A percentile compares a stretch with the other conserved stretches of the same genome.
These are phyloP conservation scores for Globisporangium ultimum DNA, from an alignment of 352 stramenopile species.

Conservation along the genomic window DNA sequence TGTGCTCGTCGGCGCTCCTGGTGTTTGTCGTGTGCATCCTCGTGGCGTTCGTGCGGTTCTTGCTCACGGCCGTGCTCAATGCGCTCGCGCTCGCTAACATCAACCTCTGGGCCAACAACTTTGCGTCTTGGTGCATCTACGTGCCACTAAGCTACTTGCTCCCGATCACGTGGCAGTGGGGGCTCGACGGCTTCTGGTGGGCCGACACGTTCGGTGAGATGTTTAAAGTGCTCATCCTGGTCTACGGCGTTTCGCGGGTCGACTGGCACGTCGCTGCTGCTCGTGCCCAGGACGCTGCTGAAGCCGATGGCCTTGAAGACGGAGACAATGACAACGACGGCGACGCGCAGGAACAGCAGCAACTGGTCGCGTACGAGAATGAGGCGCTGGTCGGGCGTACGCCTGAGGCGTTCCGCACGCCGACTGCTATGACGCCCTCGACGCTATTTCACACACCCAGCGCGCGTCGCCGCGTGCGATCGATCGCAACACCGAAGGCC, in stretches of 20 bases:
- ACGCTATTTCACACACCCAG: conserved; percentile 30
- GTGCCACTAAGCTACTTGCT: conserved; percentile 45
- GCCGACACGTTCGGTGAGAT: conserved; percentile 44
- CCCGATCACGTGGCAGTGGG: conserved; percentile 38
- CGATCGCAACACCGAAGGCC: conserved; percentile 6
- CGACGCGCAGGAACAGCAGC: conserved; percentile 26
- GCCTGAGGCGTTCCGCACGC: conserved; percentile 34
- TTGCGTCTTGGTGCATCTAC: conserved; percentile 46
- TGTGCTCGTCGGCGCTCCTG: conserved; percentile 34
- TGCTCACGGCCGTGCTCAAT: conserved; percentile 41
- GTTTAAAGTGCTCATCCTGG: conserved; percentile 42
- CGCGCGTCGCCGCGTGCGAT: conserved; percentile 28
- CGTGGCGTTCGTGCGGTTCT: conserved; percentile 47
- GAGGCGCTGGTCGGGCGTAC: conserved; percentile 34
- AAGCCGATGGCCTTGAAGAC: conserved; percentile 17
- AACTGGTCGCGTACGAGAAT: conserved; percentile 43
- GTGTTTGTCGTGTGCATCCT: conserved; percentile 54
- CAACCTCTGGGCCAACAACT: conserved; percentile 51
- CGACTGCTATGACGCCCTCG: conserved; percentile 27
- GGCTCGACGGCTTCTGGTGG: conserved; percentile 50
- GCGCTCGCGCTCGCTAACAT: conserved; percentile 40
- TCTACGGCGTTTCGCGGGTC: conserved; percentile 41
- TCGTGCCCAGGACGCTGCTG: conserved; percentile 28
- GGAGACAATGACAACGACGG: conserved; percentile 16
- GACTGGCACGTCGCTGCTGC: conserved; percentile 37